A percentile compares a stretch with the other conserved stretches of the same genome.
Evolutionary conservation across 176 grass and related monocot species (phyloP).

Genomic region (Avena atlantica): DNA sequence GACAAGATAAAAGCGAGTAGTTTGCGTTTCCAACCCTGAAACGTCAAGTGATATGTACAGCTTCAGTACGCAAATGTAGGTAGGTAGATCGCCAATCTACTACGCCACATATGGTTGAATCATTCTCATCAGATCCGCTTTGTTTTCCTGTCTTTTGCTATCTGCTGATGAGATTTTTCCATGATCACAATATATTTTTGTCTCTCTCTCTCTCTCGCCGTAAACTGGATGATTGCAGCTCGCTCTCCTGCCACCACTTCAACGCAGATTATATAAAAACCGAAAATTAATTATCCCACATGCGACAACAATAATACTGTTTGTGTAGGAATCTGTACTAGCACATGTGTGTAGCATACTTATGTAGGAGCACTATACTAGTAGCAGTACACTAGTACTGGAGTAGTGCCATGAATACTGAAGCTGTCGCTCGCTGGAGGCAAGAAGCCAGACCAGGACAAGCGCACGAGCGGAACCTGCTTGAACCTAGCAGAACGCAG

Average conservation of each 20-base stretch:
- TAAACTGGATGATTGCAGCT: not conserved
- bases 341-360: too few relatives aligned
- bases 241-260: not conserved
- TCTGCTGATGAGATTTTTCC: constrained; percentile 28
- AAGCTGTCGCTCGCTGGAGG: constrained; percentile 39
- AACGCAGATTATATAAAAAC: too few relatives aligned
- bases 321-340: not conserved
- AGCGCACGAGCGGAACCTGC: constrained; percentile 44
- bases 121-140: not conserved
- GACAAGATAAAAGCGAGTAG: not conserved
- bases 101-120: not conserved
- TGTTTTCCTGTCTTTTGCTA: constrained; percentile 8
- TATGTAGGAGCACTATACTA: not conserved
- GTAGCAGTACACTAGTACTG: not conserved
- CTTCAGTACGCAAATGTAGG: not conserved
- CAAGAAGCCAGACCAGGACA: constrained; percentile 24
- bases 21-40: constrained; percentile 13
- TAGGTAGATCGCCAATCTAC: not conserved
- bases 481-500: constrained; percentile 41
- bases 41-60: not conserved
- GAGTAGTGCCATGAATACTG: constrained; percentile 26
- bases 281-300: not conserved
- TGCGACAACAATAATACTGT: not conserved
- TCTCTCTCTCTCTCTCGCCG: not conserved
- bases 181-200: not conserved